Percentiles rank a stretch among this genome's conserved stretches.
These are phyloP conservation scores for Hypoxylon fragiforme DNA, from an alignment of 495 filamentous ascomycete species.

Conservation along the genomic window DNA sequence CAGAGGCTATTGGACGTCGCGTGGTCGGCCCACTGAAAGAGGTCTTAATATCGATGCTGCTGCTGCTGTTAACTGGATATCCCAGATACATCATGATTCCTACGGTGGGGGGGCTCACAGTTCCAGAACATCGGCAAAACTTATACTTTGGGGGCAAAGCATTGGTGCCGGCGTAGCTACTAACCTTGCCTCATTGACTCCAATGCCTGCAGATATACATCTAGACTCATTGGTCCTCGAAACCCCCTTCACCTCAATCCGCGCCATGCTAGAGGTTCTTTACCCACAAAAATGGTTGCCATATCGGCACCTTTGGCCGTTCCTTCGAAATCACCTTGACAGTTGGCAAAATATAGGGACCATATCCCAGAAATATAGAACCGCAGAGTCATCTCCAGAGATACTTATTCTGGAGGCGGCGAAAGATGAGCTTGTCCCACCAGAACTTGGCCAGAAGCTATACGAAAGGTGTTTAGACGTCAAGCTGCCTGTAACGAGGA, in stretches of 20 bases:
- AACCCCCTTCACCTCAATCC: constrained; percentile 73
- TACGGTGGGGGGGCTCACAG: constrained; percentile 20
- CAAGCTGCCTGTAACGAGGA: constrained; percentile 44
- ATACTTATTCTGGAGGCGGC: constrained; percentile 65
- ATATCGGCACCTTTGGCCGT: constrained; percentile 59
- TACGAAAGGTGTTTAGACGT: constrained; percentile 45
- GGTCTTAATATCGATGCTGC: constrained; percentile 68
- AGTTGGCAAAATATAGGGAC: constrained; percentile 48
- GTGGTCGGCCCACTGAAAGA: constrained; percentile 65
- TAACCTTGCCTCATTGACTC: constrained; percentile 46
- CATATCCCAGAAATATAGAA: constrained; percentile 36
- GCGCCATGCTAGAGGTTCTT: constrained; percentile 71
- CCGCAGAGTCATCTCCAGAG: constrained; percentile 29
- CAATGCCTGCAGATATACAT: constrained; percentile 27
- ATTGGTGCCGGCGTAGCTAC: constrained; percentile 67
- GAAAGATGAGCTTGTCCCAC: constrained; percentile 70
- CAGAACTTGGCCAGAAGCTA: constrained; percentile 57
- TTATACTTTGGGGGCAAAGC: constrained; percentile 81
- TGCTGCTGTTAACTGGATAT: constrained; percentile 62
- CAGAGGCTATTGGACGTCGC: constrained; percentile 79
- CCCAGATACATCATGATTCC: constrained; percentile 38
- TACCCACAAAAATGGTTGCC: constrained; percentile 86
- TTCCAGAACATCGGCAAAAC: constrained; percentile 39
- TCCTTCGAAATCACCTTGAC: constrained; percentile 51
- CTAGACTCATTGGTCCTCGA: constrained; percentile 67